phyloP scores from a whole-genome alignment of 1,139 yeast genomes.

The Sugiyamaella sp. region DNA sequence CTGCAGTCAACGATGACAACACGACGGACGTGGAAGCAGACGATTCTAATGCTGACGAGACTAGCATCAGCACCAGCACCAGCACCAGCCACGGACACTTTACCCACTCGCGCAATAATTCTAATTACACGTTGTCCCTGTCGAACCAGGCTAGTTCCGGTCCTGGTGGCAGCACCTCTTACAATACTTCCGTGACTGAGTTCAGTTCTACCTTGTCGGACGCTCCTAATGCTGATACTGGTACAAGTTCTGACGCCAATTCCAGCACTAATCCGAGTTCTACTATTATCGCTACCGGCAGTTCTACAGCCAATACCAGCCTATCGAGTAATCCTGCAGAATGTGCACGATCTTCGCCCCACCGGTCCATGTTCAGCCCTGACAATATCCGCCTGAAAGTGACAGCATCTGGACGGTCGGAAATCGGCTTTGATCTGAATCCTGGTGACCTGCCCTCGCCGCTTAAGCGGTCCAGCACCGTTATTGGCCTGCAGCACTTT shows the following conservation, averaged over 20 bases:
- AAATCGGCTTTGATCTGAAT: conserved; percentile 14
- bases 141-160: not conserved
- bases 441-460: conserved; percentile 28
- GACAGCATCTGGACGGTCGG: conserved; percentile 15
- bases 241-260: no score
- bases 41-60: not conserved
- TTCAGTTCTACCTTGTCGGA: no score
- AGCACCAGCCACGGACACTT: conserved; percentile 2
- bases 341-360: conserved; percentile 11
- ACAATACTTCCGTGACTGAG: no score
- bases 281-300: no score
- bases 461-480: conserved; percentile 42
- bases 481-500: conserved; percentile 43
- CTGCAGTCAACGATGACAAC: not conserved
- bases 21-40: not conserved
- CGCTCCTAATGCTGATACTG: no score
- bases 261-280: no score
- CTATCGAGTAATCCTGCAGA: not conserved
- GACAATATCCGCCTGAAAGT: conserved; percentile 12
- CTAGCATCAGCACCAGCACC: conserved; percentile 23
- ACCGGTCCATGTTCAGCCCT: conserved; percentile 20
- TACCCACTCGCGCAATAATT: no score
- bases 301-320: conserved; percentile 1
- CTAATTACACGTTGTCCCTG: not conserved
- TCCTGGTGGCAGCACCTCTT: not conserved